Percentiles rank a stretch among this genome's conserved stretches.
These are phyloP conservation scores for Chenopodium berlandieri DNA, from an alignment of 148 eudicot species.

Conservation along the genomic window DNA sequence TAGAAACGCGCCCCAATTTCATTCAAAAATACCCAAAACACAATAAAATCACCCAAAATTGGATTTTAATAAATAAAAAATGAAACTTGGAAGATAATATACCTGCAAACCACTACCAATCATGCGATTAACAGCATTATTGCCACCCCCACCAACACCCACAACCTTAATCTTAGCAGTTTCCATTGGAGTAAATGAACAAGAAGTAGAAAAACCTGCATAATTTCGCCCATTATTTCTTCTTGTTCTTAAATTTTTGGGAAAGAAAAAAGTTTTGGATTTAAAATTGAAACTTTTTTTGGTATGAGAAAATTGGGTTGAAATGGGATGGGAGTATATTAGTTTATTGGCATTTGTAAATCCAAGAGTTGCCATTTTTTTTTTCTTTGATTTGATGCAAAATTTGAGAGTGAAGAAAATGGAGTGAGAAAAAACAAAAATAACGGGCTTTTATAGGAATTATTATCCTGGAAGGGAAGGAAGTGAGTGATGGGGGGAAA, in stretches of 20 bases:
- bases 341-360: conserved; percentile 33
- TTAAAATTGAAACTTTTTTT: conserved; percentile 35
- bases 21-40: neutral
- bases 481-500: neutral
- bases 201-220: conserved; percentile 26
- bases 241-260: conserved; percentile 27
- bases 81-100: conserved; percentile 8
- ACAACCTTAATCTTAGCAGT: conserved; percentile 88
- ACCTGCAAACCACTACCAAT: conserved; percentile 97
- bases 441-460: neutral
- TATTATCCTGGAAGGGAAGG: conserved; percentile 4
- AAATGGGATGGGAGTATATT: conserved; percentile 20
- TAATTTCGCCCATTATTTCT: conserved; percentile 28
- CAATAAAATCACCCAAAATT: neutral
- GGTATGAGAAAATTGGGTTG: conserved; percentile 31
- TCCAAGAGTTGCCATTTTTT: conserved; percentile 28
- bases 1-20: neutral
- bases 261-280: conserved; percentile 28
- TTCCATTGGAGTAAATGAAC: conserved; percentile 57
- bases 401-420: neutral
- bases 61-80: neutral
- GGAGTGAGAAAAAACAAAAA: neutral
- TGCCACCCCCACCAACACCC: conserved; percentile 98
- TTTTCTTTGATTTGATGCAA: neutral
- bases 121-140: conserved; percentile 99